Evolutionary conservation across 257 asterid genomes (phyloP).

Genomic region (Penstemon eatonii): DNA sequence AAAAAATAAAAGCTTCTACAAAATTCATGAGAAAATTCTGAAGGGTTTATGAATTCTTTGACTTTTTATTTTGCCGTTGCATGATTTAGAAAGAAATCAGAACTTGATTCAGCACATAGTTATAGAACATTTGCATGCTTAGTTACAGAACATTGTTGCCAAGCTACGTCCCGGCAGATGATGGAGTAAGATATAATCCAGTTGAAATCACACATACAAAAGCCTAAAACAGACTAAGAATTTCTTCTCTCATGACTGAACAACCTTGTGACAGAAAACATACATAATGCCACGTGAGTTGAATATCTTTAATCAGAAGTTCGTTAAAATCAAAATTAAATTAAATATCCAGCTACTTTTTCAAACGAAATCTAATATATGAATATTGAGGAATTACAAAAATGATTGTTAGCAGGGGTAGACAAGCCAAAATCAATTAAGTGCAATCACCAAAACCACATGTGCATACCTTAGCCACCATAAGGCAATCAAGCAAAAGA

Average conservation of each 20-base stretch:
- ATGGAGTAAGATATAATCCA: slow-evolving; percentile 9
- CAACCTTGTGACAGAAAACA: slow-evolving; percentile 6
- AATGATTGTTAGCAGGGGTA: slow-evolving; percentile 9
- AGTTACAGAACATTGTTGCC: background rate
- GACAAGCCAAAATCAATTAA: slow-evolving; percentile 13
- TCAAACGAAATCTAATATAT: slow-evolving; percentile 16
- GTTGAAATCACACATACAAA: slow-evolving; percentile 21
- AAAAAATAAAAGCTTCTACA: slow-evolving; percentile 16
- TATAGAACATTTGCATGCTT: slow-evolving; percentile 2
- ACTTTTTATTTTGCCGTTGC: background rate
- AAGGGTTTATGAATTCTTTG: background rate
- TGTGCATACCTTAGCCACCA: slow-evolving; percentile 20
- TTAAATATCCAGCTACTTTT: slow-evolving; percentile 3
- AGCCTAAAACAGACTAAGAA: slow-evolving; percentile 13
- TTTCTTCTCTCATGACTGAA: slow-evolving; percentile 5
- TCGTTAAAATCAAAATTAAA: slow-evolving; percentile 11
- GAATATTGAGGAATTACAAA: slow-evolving; percentile 9
- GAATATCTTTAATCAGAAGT: slow-evolving; percentile 2
- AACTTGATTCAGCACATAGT: slow-evolving; percentile 16
- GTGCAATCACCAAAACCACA: slow-evolving; percentile 25
- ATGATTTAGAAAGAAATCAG: slow-evolving; percentile 14
- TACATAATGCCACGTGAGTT: slow-evolving; percentile 8
- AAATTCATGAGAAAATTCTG: background rate
- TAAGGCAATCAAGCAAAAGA: slow-evolving; percentile 22
- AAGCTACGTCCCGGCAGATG: slow-evolving; percentile 19